phyloP scores from a whole-genome alignment of 345 rosid genomes.

The Combretum micranthum region DNA sequence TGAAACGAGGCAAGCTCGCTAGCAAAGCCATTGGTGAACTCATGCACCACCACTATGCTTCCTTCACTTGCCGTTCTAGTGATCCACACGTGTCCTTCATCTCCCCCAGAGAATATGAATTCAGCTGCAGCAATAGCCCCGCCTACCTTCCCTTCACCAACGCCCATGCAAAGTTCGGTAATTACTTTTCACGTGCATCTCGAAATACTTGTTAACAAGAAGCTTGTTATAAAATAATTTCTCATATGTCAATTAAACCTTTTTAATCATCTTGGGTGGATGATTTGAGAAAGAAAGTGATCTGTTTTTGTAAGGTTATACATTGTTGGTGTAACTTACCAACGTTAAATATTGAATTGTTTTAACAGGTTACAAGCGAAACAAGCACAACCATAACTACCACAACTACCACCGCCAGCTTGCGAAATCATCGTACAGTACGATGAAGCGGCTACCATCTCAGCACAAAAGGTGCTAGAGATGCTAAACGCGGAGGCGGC shows the following conservation, averaged over 20 bases:
- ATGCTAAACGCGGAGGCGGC: constrained; percentile 41
- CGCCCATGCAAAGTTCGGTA: constrained; percentile 30
- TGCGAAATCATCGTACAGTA: constrained; percentile 22
- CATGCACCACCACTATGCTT: constrained; percentile 34
- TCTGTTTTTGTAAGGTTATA: too few species aligned
- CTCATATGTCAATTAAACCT: too few species aligned
- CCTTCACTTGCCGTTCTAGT: constrained; percentile 62
- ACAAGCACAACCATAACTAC: constrained; percentile 27
- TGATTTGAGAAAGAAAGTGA: too few species aligned
- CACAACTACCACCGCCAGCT: constrained; percentile 27
- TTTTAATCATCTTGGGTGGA: too few species aligned
- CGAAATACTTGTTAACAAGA: too few species aligned
- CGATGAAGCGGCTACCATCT: constrained; percentile 40
- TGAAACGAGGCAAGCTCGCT: constrained; percentile 47
- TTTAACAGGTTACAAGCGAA: neutral
- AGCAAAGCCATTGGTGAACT: constrained; percentile 54
- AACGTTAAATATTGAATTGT: too few species aligned
- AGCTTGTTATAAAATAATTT: too few species aligned
- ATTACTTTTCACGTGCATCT: constrained; percentile 14
- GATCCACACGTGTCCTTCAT: constrained; percentile 49
- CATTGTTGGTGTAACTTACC: too few species aligned
- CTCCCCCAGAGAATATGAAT: constrained; percentile 73
- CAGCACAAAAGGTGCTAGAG: constrained; percentile 64
- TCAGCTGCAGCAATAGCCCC: constrained; percentile 96
- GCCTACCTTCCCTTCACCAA: constrained; percentile 24